Conservation (phyloP, 2,329 filamentous ascomycete species). For the Myrmaecium sp. region DNA sequence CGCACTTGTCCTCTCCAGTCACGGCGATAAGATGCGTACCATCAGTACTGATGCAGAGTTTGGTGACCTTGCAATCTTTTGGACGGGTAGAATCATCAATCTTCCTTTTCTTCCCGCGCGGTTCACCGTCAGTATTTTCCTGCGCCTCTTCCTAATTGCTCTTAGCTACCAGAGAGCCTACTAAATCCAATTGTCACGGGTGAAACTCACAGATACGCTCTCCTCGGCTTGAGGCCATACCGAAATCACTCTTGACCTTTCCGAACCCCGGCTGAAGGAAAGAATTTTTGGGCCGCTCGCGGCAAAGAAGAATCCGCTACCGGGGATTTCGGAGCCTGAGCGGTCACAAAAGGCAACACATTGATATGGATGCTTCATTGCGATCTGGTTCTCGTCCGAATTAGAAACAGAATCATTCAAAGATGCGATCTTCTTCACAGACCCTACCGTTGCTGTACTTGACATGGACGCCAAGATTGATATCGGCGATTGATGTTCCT, state of each 20-base stretch:
- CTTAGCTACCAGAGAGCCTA: constrained; percentile 4
- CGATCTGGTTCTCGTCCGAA: background rate
- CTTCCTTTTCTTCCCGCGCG: constrained; percentile 26
- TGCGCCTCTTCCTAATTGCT: constrained; percentile 3
- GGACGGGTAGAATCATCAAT: constrained; percentile 6
- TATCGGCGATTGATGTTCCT: background rate
- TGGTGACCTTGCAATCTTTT: constrained; percentile 44
- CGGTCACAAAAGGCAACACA: constrained; percentile 15
- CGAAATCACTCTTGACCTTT: constrained; percentile 12
- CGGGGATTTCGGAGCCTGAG: constrained; percentile 4
- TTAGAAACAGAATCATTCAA: constrained; percentile 1
- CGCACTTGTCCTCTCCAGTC: constrained; percentile 79
- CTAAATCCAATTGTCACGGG: constrained; percentile 2
- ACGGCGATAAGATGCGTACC: constrained; percentile 57
- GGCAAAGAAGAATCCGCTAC: constrained; percentile 44
- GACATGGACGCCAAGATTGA: constrained; percentile 33
- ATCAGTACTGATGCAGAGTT: constrained; percentile 46
- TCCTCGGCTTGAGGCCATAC: constrained; percentile 13
- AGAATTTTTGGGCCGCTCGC: constrained; percentile 58
- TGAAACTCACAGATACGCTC: constrained; percentile 11
- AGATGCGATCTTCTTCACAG: background rate
- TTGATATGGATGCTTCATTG: constrained; percentile 25
- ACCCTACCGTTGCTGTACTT: too few relatives aligned
- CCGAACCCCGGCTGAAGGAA: constrained; percentile 37
- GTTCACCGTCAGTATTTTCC: constrained; percentile 14